Evolutionary conservation across 768 basidiomycete species (phyloP).

Genomic region (Mycena albidolilacea): DNA sequence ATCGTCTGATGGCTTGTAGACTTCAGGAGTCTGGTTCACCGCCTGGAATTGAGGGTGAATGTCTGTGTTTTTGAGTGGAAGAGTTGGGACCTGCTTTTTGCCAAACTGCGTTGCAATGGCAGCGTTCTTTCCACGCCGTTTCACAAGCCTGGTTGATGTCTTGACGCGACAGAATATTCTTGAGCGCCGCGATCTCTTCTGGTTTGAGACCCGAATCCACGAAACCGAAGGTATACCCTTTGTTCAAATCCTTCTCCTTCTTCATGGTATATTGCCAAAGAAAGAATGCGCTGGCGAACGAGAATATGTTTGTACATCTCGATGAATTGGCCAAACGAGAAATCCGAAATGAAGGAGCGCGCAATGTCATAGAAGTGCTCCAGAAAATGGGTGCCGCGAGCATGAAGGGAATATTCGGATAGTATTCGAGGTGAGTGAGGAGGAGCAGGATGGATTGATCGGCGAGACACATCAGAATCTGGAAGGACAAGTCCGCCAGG

Average conservation of each 20-base stretch:
- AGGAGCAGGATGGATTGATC: slow-evolving; percentile 31
- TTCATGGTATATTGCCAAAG: slow-evolving; percentile 22
- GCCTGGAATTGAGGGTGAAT: slow-evolving; percentile 20
- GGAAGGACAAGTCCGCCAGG: slow-evolving; percentile 17
- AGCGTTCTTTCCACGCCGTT: slow-evolving; percentile 18
- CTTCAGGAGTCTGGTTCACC: not conserved
- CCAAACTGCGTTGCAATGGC: slow-evolving; percentile 8
- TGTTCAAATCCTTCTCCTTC: slow-evolving; percentile 29
- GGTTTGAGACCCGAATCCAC: not conserved
- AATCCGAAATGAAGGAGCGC: slow-evolving; percentile 12
- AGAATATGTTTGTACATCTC: slow-evolving; percentile 34
- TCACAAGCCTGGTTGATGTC: slow-evolving; percentile 24
- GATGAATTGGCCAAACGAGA: slow-evolving; percentile 28
- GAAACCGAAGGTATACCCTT: slow-evolving; percentile 28
- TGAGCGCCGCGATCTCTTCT: slow-evolving; percentile 20
- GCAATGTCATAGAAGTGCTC: slow-evolving; percentile 29
- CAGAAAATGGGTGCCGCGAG: slow-evolving; percentile 19
- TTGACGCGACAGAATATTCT: not conserved
- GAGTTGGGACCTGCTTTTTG: slow-evolving; percentile 13
- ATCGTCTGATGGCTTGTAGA: not conserved
- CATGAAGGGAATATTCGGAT: slow-evolving; percentile 33
- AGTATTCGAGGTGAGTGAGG: slow-evolving; percentile 29
- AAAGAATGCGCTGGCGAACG: slow-evolving; percentile 18
- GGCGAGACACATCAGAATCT: slow-evolving; percentile 26
- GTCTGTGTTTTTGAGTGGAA: slow-evolving; percentile 4